These are phyloP conservation scores for Pleurotus tuoliensis DNA, from an alignment of 768 basidiomycete species.

Conservation along the genomic window DNA sequence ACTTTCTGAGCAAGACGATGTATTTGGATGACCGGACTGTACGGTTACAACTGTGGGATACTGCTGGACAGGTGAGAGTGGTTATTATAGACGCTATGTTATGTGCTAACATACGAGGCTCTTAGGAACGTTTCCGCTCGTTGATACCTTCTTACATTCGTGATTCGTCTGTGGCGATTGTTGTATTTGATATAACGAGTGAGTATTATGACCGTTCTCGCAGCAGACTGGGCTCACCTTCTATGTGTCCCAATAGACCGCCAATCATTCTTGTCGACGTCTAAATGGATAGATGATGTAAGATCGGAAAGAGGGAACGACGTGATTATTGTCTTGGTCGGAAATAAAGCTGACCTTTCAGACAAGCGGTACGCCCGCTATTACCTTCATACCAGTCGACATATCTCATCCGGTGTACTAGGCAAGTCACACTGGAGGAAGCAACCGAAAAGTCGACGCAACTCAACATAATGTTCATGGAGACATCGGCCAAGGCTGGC, in stretches of 20 bases:
- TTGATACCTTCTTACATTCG: conserved; percentile 98
- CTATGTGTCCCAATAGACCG: conserved; percentile 55
- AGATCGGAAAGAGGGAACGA: conserved; percentile 96
- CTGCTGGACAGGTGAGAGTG: conserved; percentile 79
- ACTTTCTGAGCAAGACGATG: conserved; percentile 99
- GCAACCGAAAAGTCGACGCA: conserved; percentile 89
- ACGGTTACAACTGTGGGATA: conserved; percentile 97
- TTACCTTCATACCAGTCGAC: background rate
- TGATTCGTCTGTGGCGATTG: conserved; percentile 97
- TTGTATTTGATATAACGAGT: conserved; percentile 99
- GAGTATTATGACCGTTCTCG: conserved; percentile 24
- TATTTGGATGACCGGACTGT: conserved; percentile 98
- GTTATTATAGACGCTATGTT: background rate
- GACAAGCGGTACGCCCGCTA: conserved; percentile 80
- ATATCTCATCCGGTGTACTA: conserved; percentile 25
- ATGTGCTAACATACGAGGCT: background rate
- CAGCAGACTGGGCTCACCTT: background rate
- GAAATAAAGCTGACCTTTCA: conserved; percentile 98
- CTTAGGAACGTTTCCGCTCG: conserved; percentile 92
- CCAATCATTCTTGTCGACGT: conserved; percentile 95
- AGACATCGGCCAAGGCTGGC: conserved; percentile 98
- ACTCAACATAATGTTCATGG: conserved; percentile 97
- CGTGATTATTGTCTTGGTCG: conserved; percentile 96
- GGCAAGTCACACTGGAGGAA: conserved; percentile 98
- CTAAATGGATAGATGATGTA: conserved; percentile 99